Conservation (phyloP, 345 rosid genomes). For the Hibiscus trionum region DNA sequence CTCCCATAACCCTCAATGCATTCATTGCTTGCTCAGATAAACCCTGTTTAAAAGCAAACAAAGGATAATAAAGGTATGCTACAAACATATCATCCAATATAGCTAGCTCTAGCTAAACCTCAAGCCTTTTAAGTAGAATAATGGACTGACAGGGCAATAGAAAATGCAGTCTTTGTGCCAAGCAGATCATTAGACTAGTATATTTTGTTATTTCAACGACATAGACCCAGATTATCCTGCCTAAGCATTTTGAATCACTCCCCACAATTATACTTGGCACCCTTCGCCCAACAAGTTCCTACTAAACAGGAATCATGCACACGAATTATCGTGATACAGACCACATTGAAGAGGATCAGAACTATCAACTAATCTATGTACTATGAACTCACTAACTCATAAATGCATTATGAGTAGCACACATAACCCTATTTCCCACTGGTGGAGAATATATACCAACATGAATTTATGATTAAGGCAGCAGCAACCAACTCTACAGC, state of each 20-base stretch:
- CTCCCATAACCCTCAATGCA: slow-evolving; percentile 79
- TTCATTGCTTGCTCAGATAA: slow-evolving; percentile 84
- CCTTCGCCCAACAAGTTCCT: background rate
- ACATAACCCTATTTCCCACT: background rate
- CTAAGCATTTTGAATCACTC: background rate
- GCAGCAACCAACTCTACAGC: background rate
- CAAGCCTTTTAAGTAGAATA: background rate
- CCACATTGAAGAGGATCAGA: slow-evolving; percentile 1
- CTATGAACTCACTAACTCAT: background rate
- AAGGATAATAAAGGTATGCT: background rate
- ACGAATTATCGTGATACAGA: background rate
- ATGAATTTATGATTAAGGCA: background rate
- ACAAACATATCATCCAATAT: background rate
- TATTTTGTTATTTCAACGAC: background rate
- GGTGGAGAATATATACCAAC: background rate
- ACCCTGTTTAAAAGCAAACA: slow-evolving; percentile 47
- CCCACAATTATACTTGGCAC: background rate
- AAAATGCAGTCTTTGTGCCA: slow-evolving; percentile 5
- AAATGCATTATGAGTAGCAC: background rate
- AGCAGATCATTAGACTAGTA: background rate
- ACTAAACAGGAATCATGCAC: background rate
- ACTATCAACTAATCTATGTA: background rate
- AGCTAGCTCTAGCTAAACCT: background rate
- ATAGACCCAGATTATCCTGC: background rate
- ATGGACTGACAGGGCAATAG: background rate